Base-by-base conservation (phyloP, 176 grass and related monocot species). In the Eremochloa ophiuroides region DNA sequence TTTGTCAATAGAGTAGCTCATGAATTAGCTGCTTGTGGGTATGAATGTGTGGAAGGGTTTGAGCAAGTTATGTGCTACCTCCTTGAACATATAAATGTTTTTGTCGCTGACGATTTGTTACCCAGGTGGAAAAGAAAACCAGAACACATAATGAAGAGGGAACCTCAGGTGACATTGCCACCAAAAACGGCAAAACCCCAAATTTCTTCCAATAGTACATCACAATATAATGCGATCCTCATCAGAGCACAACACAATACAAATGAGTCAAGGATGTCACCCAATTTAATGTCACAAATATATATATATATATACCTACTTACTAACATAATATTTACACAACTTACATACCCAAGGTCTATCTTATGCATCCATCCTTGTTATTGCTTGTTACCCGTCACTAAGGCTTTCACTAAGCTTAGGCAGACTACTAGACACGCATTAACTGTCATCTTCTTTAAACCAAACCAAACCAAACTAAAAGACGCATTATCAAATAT, bases 331-430 rank as follows among this genome's bases (percentile, higher is more conserved):
- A 51, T 85, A 80, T 89, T 47, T 85, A 88, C 87, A 88, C 29
- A 74, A 64, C 73, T 87, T 78, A 83, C 66, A 83, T 39, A 74
- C 58, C 69, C 59, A 70, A 78, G 66, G 78, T 78, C 44, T 34
- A 78, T 82, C 66, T 58, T 69, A 78, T 88, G 82, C 69, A 46
- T 29, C 41, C 59, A 69, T 67, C 46, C 46, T 14, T 8, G 34
- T 83, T 83, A 83, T 88, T 89, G 59, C 79, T 82, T 82, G 10
- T 23, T 38, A 23, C 37, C 77, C 35, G 13, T 14, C n/a, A 28
- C 58, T 59, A 60, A 25, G 55, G 27, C 60, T 84, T 81, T 62
- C 63, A 69, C 71, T 80, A 77, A 66, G 55, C 65, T 46, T 47
- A 71, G 70, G 65, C 35, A 73, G 63, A 67, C 26, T 34, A 73